phyloP scores from a whole-genome alignment of 495 filamentous ascomycete genomes.

The Apiosordaria backusii region DNA sequence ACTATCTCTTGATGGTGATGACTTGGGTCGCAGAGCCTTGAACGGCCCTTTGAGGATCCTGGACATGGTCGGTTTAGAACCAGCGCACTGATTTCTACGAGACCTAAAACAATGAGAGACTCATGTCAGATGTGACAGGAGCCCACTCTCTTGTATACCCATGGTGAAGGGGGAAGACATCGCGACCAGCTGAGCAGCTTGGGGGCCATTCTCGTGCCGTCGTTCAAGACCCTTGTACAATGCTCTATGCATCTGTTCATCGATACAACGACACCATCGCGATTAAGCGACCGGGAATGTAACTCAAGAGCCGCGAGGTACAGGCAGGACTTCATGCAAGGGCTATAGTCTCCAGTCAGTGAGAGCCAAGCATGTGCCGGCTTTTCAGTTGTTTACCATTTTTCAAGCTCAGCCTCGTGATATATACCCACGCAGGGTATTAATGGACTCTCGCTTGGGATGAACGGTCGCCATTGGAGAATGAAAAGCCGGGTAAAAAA shows the following conservation, averaged over 20 bases:
- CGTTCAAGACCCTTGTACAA: not conserved
- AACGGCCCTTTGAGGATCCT: not conserved
- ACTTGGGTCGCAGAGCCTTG: not conserved
- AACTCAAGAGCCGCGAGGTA: not conserved
- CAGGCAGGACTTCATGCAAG: not conserved
- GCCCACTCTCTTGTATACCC: not conserved
- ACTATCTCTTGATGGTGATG: not conserved
- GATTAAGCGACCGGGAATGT: not conserved
- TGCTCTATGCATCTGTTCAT: not conserved
- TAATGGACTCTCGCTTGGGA: not conserved
- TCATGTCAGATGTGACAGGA: not conserved
- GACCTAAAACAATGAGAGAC: not conserved
- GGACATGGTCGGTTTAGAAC: not conserved
- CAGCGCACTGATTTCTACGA: not conserved
- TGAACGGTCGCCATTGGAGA: not conserved
- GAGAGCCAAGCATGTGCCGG: not conserved
- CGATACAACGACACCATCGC: not conserved
- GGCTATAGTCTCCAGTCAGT: not conserved
- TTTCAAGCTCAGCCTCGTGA: not conserved
- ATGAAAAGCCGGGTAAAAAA: not conserved
- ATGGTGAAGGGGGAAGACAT: not conserved
- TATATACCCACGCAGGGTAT: not conserved
- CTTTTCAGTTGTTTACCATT: not conserved
- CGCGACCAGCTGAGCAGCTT: not conserved
- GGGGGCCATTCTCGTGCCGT: not conserved